Percentiles rank a stretch among this genome's conserved stretches.
Evolutionary conservation across 2,329 filamentous ascomycete genomes (phyloP).

Genomic region (Metarhizium guizhouense): DNA sequence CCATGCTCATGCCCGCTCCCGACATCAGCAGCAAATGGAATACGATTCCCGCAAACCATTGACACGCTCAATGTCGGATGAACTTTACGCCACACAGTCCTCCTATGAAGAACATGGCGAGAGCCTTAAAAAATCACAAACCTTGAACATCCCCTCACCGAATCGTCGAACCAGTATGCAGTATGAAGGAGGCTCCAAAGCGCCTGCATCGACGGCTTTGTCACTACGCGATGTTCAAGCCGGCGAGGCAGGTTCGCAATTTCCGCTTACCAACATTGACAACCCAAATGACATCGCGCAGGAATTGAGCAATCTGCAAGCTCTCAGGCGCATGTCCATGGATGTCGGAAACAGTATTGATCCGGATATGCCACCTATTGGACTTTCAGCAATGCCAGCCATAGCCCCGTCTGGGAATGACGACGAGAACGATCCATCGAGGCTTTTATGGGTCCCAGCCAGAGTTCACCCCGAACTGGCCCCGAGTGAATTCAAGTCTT

Average conservation of each 20-base stretch:
- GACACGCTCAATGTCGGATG: conserved; percentile 38
- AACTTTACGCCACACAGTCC: conserved; percentile 19
- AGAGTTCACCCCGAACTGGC: conserved; percentile 90
- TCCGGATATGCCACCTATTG: conserved; percentile 65
- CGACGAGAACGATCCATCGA: conserved; percentile 79
- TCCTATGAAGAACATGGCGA: conserved; percentile 22
- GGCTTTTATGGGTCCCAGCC: conserved; percentile 92
- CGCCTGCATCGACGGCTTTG: conserved; percentile 42
- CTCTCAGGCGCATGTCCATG: conserved; percentile 88
- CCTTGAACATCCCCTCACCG: conserved; percentile 27
- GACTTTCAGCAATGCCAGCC: conserved; percentile 60
- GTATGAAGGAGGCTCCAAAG: conserved; percentile 31
- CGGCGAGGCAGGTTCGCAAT: conserved; percentile 56
- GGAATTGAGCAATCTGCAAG: conserved; percentile 86
- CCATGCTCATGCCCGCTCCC: conserved; percentile 3
- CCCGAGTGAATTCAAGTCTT: conserved; percentile 92
- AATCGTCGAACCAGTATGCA: conserved; percentile 32
- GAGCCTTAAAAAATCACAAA: conserved; percentile 34
- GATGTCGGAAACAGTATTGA: conserved; percentile 68
- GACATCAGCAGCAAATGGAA: conserved; percentile 20
- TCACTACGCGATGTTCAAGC: conserved; percentile 45
- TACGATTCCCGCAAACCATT: conserved; percentile 31
- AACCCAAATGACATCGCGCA: conserved; percentile 83
- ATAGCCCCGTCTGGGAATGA: conserved; percentile 64
- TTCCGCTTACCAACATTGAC: conserved; percentile 82